Base-by-base conservation (phyloP, 2,329 filamentous ascomycete species). In the Alternaria burnsii region DNA sequence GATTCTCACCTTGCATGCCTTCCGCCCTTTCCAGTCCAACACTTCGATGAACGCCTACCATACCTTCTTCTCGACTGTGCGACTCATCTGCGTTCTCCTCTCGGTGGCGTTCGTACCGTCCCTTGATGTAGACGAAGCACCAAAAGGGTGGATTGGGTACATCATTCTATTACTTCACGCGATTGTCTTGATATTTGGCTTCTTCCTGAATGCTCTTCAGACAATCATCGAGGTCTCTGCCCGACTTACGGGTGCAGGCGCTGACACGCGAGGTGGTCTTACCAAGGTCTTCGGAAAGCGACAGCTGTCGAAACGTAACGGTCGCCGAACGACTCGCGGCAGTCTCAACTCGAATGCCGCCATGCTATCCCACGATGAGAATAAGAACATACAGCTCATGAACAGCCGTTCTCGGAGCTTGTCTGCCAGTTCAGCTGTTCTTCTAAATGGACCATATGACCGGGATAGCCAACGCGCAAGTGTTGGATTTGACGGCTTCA, bases 21-120 rank as follows among this genome's bases (percentile, higher is more conserved):
- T 98, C 81, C 89, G 91, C 16, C 95, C 95, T 0, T 99, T 96
- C 73, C 90, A 94, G 62, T 89, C 89, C 2, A 89, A 94, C 22
- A 98, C 95, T 0, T 97, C 94, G 28, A 99, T 99, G 95, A 98
- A 98, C 75, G 88, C 92, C 10, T 97, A 97, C 69, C 94, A 98
- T 71, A 92, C 91, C 2, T 88, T 93, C 63, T 97, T 97, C 78
- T 88, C 93, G 0, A 81, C 86, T 2, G 82, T 97, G 14, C 89
- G 95, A 34, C 89, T 97, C 32, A 80, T 92, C 48, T 90, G 90
- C 0, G 75, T 81, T 16, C 72, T 84, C 14, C 78, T 85, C 4
- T 82, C 79, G 59, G 78, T 84, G 20, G 81, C 94, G 1, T 99
- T 99, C 76, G 88, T 94, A 12, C 93, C 94, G 1, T 90, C 91